Base-by-base conservation (phyloP, 306 rosid species). In the Boehmeria nivea region DNA sequence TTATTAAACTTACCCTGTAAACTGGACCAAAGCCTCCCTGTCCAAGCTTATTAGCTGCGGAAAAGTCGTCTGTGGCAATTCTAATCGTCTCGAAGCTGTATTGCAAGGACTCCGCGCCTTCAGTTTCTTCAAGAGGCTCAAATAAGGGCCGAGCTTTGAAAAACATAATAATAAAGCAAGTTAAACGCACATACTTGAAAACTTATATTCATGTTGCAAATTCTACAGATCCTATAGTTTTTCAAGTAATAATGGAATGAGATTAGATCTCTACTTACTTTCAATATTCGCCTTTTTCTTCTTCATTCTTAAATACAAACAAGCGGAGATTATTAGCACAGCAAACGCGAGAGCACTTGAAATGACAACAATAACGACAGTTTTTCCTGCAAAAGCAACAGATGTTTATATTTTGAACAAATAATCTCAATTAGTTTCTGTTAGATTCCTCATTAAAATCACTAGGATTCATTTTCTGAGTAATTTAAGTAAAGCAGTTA, bases 1-100 rank as follows among this genome's bases (percentile, higher is more conserved):
- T 14, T 59, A 14, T 8, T 16, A 15, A 17, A 18, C 31, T 21
- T 78, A 84, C 87, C 83, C 63, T 81, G 56, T 75, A 84, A 54
- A 81, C 81, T 25, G 60, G 50, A 28, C 93, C 93, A 67, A 81
- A 81, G 24, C 85, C 83, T 15, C 87, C 87, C 64, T 75, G 62
- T 36, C 93, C 87, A 17, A 81, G 73, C 37, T 72, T 81, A 15
- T 81, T 81, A 47, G 38, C 68, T 39, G 64, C 65, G n/a, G 77
- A 72, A 59, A 84, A 84, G 45, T 75, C 22, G 48, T 78, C n/a
- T 2, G 87, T 75, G 2, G 81, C 77, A 0, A 31, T 46, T 53
- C 40, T 44, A 38, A 80, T 77, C 12, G 56, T 57, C 14, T 40
- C 58, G 43, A 77, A 77, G 40, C 64, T 64, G 12, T 70, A 72